Base-by-base conservation (phyloP, 768 basidiomycete genomes). In the Glaciozyma martinii region DNA sequence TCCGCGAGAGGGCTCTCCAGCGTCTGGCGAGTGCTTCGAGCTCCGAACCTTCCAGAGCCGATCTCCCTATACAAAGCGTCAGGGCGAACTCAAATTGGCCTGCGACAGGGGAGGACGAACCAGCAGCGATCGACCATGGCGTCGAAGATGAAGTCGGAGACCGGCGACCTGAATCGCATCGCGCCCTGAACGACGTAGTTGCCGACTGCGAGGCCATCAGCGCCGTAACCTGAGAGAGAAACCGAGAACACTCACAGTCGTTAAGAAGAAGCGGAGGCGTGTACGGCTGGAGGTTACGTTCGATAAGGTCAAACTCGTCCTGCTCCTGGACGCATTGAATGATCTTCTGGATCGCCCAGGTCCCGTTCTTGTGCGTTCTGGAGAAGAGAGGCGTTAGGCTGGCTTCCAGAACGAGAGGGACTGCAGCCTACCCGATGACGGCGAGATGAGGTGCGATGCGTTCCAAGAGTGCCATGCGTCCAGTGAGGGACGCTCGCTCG, bases 321-420 rank as follows among this genome's bases (percentile, higher is more conserved):
- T 88, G 85, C 40, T 82, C 86, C 62, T 86, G 83, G 52, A 92
- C 89, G 67, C 91, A 94, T 78, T 97, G 92, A 64, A 98, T 98
- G 74, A 95, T 91, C 82, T 97, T 98, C 78, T 99, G 95, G 5
- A 93, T 93, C 4, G 94, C 94, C 95, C 95, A 98, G 1, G 95
- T 99, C 33, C 95, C 95, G 71, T 99, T 98, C 81, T 98, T 98
- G 81, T 99, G 95, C 62, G 94, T 92, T 32, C 68, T 70, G 56
- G 12, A 21, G 37, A n/a, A 12, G 19, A 37, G 1, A 47, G 5
- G 37, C n/a, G 33, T 49, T 27, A 37, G 60, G 6, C 19, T 19
- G 1, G 5, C 19, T 15, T 9, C n/a, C 15, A 19, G 3, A 21
- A 25, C 0, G 21, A 10, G 29, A 5, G 43, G 30, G 3, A n/a